phyloP scores from a whole-genome alignment of 305 asterid species.

The Fraxinus paxiana region DNA sequence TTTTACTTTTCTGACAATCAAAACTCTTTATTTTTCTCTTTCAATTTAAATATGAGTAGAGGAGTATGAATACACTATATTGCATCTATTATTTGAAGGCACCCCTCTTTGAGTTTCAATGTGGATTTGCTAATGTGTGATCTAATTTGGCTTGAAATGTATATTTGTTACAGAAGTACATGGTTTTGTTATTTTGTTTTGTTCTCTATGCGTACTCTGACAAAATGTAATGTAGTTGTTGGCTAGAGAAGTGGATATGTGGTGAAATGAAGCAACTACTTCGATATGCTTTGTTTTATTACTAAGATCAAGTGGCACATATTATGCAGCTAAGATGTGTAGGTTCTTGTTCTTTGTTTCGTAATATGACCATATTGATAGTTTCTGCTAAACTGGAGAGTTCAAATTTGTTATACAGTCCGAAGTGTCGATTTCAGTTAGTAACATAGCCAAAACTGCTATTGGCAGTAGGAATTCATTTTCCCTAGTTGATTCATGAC shows the following conservation, averaged over 20 bases:
- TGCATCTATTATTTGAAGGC: background rate
- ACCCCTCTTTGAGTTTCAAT: background rate
- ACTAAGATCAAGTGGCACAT: background rate
- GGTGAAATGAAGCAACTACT: background rate
- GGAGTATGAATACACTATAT: background rate
- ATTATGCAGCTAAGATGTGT: background rate
- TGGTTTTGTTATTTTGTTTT: background rate
- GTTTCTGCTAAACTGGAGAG: background rate
- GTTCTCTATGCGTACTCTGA: constrained; percentile 3
- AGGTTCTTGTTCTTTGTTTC: background rate
- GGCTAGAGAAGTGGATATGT: background rate
- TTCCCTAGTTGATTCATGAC: background rate
- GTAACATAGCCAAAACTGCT: background rate
- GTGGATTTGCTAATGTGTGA: background rate
- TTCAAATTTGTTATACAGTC: background rate
- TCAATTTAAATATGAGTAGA: constrained; percentile 54
- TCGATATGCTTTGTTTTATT: background rate
- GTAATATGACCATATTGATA: background rate
- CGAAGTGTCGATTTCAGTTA: background rate
- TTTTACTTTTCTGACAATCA: background rate
- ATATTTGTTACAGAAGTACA: background rate
- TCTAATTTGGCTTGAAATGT: background rate
- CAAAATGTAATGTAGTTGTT: constrained; percentile 3
- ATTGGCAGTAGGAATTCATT: background rate
- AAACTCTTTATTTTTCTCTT: background rate